Evolutionary conservation across 2,329 filamentous ascomycete genomes (phyloP).

Genomic region (Scortechinia acanthostroma): DNA sequence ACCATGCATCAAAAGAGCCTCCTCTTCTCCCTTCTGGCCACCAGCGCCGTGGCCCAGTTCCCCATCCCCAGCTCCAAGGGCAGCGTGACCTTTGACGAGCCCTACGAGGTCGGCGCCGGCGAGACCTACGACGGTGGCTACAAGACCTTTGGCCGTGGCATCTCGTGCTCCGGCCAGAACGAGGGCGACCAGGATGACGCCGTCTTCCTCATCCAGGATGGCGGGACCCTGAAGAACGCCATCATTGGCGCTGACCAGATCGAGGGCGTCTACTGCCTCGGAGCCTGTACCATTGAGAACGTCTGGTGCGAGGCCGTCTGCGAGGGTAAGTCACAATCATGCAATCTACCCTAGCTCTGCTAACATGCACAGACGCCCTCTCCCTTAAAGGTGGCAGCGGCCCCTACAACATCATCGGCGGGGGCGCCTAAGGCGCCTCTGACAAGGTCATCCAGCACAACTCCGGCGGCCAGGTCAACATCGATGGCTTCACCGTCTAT

Average conservation of each 20-base stretch:
- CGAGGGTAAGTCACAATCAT: conserved; percentile 16
- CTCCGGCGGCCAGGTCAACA: conserved; percentile 15
- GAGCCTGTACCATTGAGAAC: conserved; percentile 22
- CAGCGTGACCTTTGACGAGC: conserved; percentile 9
- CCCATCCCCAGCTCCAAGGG: background rate
- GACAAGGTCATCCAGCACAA: conserved; percentile 27
- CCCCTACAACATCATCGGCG: conserved; percentile 21
- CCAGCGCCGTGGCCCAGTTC: background rate
- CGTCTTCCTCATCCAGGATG: conserved; percentile 19
- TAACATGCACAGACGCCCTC: background rate
- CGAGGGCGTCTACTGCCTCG: conserved; percentile 26
- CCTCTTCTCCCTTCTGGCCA: background rate
- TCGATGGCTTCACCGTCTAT: conserved; percentile 26
- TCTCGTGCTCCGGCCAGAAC: conserved; percentile 27
- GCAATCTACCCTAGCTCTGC: background rate
- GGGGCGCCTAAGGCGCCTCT: conserved; percentile 18
- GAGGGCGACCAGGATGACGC: conserved; percentile 31
- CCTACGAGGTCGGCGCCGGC: conserved; percentile 26
- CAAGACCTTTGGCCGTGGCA: conserved; percentile 34
- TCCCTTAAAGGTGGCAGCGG: conserved; percentile 11
- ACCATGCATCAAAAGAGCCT: background rate
- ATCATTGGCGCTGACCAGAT: conserved; percentile 28
- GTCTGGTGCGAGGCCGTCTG: conserved; percentile 27
- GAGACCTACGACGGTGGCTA: conserved; percentile 35
- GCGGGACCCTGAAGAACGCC: conserved; percentile 21